Evolutionary conservation across 2,329 filamentous ascomycete species (phyloP).

Genomic region (Colletotrichum sp.): DNA sequence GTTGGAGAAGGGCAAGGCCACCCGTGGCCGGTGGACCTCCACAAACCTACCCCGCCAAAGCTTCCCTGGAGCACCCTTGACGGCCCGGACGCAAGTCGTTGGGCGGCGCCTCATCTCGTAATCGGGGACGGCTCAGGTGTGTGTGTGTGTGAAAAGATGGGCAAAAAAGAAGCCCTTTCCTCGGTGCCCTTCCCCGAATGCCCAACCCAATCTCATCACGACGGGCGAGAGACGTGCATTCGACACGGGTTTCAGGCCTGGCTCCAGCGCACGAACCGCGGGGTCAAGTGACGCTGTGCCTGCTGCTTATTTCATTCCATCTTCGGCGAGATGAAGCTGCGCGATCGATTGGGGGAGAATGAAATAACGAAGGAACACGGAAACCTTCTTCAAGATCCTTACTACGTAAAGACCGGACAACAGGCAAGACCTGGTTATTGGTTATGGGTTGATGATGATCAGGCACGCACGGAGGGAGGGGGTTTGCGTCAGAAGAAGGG

Average conservation of each 20-base stretch:
- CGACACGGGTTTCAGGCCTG: background rate
- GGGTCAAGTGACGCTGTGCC: background rate
- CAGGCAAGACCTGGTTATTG: background rate
- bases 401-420: background rate
- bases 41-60: slow-evolving; percentile 17
- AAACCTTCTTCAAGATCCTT: background rate
- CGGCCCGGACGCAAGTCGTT: background rate
- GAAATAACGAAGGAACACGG: background rate
- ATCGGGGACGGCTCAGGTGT: background rate
- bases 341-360: background rate
- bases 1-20: background rate
- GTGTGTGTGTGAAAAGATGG: background rate
- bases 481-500: background rate
- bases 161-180: background rate
- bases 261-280: background rate
- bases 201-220: background rate
- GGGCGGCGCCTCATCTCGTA: background rate
- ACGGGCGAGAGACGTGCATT: background rate
- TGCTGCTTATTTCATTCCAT: slow-evolving; percentile 1
- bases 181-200: background rate
- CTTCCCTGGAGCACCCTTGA: background rate
- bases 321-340: background rate
- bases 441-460: slow-evolving; percentile 4
- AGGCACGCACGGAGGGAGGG: slow-evolving; percentile 13
- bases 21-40: background rate